These are phyloP conservation scores for Vigna nakashimae DNA, from an alignment of 306 rosid genomes.

Conservation along the genomic window DNA sequence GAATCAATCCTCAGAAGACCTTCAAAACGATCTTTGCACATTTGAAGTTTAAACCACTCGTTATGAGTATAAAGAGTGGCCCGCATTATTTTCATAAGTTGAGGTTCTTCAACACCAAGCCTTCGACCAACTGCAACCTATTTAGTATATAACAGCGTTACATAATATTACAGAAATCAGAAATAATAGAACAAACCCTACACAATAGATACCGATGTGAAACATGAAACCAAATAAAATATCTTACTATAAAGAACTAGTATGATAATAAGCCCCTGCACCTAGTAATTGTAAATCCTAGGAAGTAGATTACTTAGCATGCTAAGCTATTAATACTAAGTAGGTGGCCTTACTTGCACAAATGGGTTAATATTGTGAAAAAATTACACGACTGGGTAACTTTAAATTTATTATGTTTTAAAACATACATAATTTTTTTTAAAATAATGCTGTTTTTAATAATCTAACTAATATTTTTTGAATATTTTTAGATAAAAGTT, in stretches of 20 bases:
- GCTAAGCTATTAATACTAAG: constrained; percentile 4
- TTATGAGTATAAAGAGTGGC: constrained; percentile 81
- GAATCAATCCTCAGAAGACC: constrained; percentile 81
- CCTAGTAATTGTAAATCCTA: not conserved
- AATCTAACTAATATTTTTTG: too few relatives aligned
- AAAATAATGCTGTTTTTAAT: too few relatives aligned
- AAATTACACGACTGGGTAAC: too few relatives aligned
- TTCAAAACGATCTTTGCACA: constrained; percentile 97
- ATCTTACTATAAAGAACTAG: not conserved
- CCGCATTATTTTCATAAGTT: constrained; percentile 91
- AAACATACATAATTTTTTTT: too few relatives aligned
- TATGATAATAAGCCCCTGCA: constrained; percentile 4
- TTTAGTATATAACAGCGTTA: constrained; percentile 31
- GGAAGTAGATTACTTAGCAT: constrained; percentile 26
- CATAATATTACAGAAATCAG: constrained; percentile 3
- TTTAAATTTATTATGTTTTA: too few relatives aligned
- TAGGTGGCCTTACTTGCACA: too few relatives aligned
- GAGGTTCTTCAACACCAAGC: constrained; percentile 97
- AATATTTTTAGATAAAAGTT: too few relatives aligned
- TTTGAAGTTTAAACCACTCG: constrained; percentile 98
- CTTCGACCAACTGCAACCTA: constrained; percentile 92
- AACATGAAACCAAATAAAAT: constrained; percentile 6
- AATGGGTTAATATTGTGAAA: too few relatives aligned
- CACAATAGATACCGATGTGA: not conserved
- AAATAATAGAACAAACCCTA: constrained; percentile 11